Conservation (phyloP, 1,139 yeast species). For the Lodderomyces beijingensis region DNA sequence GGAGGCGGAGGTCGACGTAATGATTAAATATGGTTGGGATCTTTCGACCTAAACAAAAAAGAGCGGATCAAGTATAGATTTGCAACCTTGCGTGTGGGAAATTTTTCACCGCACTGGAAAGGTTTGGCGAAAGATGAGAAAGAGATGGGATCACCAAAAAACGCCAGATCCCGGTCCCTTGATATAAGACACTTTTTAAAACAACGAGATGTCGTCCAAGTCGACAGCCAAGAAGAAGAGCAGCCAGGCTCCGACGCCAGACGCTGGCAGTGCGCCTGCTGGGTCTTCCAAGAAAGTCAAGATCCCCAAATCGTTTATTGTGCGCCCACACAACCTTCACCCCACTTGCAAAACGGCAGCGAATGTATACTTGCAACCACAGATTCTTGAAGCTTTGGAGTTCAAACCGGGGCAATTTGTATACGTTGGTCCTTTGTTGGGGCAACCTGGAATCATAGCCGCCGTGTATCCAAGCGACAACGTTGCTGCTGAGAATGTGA, state of each 20-base stretch:
- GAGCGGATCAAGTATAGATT: too few species aligned
- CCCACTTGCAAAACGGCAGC: conserved; percentile 28
- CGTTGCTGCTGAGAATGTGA: conserved; percentile 46
- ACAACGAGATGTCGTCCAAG: conserved; percentile 35
- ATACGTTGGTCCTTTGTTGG: conserved; percentile 43
- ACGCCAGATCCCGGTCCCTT: too few species aligned
- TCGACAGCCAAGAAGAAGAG: conserved; percentile 21
- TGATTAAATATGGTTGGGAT: too few species aligned
- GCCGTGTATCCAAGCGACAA: conserved; percentile 37
- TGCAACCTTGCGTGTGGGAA: too few species aligned
- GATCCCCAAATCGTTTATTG: conserved; percentile 47
- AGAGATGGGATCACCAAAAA: too few species aligned
- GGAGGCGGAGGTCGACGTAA: too few species aligned
- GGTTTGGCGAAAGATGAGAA: too few species aligned
- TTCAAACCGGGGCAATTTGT: conserved; percentile 54
- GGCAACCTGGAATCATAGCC: conserved; percentile 44
- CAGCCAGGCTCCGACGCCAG: conserved; percentile 13
- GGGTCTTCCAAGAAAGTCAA: conserved; percentile 48
- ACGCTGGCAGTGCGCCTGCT: conserved; percentile 15
- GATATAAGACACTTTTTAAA: too few species aligned
- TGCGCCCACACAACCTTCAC: conserved; percentile 44
- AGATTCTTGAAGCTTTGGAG: conserved; percentile 51
- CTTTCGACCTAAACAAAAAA: too few species aligned
- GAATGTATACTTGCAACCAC: conserved; percentile 48
- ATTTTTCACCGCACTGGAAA: too few species aligned